Evolutionary conservation across 148 eudicot species (phyloP).

Genomic region (Vaccinium vitisidaea): DNA sequence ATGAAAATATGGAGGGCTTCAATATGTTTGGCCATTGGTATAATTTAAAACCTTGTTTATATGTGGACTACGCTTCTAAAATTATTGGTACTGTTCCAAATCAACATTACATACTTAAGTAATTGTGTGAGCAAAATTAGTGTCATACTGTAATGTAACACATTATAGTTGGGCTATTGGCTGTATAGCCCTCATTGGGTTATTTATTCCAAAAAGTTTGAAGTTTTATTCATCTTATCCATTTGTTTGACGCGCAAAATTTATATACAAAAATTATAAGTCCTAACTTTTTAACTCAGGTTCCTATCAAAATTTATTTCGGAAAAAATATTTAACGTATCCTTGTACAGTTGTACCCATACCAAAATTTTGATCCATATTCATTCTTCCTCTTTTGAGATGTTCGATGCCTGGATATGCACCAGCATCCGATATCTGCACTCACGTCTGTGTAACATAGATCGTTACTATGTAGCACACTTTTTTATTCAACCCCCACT

Average conservation of each 20-base stretch:
- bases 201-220: background rate
- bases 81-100: background rate
- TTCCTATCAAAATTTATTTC: background rate
- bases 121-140: background rate
- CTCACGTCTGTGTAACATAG: background rate
- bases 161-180: background rate
- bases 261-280: background rate
- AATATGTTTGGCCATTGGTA: background rate
- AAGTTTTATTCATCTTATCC: background rate
- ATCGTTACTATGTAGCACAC: background rate
- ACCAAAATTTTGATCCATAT: background rate
- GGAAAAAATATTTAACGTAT: background rate
- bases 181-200: background rate
- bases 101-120: background rate
- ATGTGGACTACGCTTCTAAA: background rate
- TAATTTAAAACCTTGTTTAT: background rate
- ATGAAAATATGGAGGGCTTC: background rate
- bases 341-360: background rate
- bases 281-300: background rate
- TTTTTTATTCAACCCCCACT: background rate
- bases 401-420: background rate
- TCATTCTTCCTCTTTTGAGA: background rate
- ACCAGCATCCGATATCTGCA: background rate
- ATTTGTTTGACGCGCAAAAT: background rate
- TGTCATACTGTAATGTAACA: background rate